Conservation (phyloP, 148 eudicot species). For the Pharnaceum exiguum region DNA sequence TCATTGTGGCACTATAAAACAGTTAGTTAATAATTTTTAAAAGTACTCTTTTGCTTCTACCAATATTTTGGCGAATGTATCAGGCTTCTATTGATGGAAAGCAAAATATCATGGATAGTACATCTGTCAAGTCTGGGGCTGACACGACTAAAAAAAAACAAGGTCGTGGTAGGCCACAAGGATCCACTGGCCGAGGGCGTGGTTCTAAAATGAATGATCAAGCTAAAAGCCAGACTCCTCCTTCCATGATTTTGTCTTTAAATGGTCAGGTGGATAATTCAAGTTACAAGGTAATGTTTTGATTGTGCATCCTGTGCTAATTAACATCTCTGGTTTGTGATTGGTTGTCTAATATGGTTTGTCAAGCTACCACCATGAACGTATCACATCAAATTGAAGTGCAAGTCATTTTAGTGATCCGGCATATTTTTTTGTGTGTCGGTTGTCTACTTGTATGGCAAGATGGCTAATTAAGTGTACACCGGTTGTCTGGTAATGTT, state of each 20-base stretch:
- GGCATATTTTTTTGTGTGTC: no score
- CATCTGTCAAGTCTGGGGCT: conserved; percentile 34
- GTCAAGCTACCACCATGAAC: background rate
- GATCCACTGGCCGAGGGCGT: conserved; percentile 71
- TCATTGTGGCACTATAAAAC: no score
- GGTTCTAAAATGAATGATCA: conserved; percentile 60
- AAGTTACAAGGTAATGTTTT: conserved; percentile 43
- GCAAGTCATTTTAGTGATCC: no score
- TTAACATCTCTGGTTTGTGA: background rate
- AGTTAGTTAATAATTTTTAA: background rate
- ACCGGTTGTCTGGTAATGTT: background rate
- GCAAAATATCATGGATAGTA: conserved; percentile 37
- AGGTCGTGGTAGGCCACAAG: conserved; percentile 72
- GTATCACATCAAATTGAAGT: background rate
- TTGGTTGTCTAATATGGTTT: background rate
- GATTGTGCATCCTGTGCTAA: background rate
- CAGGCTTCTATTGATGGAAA: conserved; percentile 54
- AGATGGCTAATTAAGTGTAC: no score
- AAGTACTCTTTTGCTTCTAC: background rate
- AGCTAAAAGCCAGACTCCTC: conserved; percentile 36
- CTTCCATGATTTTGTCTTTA: conserved; percentile 29
- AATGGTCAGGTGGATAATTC: conserved; percentile 71
- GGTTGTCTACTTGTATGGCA: no score
- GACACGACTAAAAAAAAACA: conserved; percentile 68
- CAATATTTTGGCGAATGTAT: conserved; percentile 12